A percentile compares a stretch with the other conserved stretches of the same genome.
These are phyloP conservation scores for Wallacemonas sp. DNA, from an alignment of 208 protist genomes.

Conservation along the genomic window DNA sequence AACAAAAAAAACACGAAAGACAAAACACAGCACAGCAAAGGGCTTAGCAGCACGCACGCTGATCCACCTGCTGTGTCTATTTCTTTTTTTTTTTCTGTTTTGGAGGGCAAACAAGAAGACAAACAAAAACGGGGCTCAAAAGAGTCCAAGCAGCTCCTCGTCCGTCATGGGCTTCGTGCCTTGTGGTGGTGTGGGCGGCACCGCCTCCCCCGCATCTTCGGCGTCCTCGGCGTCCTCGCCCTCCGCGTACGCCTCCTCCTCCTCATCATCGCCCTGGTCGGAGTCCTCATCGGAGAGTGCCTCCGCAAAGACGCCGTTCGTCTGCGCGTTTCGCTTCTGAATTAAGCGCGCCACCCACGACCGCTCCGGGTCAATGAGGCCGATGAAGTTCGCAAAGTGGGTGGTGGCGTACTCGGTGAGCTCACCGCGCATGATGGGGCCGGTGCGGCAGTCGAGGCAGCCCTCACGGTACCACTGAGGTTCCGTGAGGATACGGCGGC, in stretches of 20 bases:
- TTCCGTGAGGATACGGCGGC: constrained; percentile 76
- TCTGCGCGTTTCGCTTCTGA: constrained; percentile 30
- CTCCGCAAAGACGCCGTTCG: constrained; percentile 82
- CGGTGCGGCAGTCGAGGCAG: constrained; percentile 70
- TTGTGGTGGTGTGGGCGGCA: not conserved
- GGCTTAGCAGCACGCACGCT: too few relatives aligned
- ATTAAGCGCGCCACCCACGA: constrained; percentile 89
- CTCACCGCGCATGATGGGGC: constrained; percentile 57
- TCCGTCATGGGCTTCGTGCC: constrained; percentile 27
- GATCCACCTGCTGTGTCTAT: not conserved
- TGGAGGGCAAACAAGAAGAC: not conserved
- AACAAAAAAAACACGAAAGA: too few relatives aligned
- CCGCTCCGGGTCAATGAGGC: constrained; percentile 76
- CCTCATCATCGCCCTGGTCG: constrained; percentile 29
- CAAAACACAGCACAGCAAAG: too few relatives aligned
- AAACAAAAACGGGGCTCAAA: not conserved
- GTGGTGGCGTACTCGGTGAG: constrained; percentile 75
- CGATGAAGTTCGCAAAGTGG: constrained; percentile 85
- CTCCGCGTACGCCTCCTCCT: constrained; percentile 24
- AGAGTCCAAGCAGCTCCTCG: constrained; percentile 30
- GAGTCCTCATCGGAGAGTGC: constrained; percentile 61
- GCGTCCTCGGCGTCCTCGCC: constrained; percentile 24
- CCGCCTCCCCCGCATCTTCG: constrained; percentile 6
- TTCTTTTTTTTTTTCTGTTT: not conserved
- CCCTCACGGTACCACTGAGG: constrained; percentile 73